Evolutionary conservation across 208 protist genomes (phyloP), one percentile per base, ranked within the genome.

Genomic region (Blechomonas ayalai): DNA sequence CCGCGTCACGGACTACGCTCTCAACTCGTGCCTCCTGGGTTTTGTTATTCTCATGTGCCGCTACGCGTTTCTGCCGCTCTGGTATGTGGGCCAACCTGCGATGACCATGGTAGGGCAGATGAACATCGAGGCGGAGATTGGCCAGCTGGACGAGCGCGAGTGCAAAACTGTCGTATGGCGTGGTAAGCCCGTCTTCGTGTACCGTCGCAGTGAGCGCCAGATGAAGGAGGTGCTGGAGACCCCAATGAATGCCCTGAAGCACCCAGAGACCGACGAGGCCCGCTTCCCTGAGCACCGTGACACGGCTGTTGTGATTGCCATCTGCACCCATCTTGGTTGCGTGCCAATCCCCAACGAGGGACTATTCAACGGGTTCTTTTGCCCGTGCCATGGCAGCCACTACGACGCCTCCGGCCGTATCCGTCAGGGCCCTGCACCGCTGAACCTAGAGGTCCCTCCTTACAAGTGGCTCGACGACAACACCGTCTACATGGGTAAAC

Each of bases 311-410:
- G 66, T 98, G 3, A 86, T 99, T 56, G 97, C 96, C 59, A 97
- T 99, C 36, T 99, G 97, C 84, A 99, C 97, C 9, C 97, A 99
- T 72, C 76, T 99, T 9, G 97, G 97, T 62, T 99, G 97, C 55
- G 94, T 99, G 25, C 97, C 97, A 45, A 92, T 98, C 48, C 76
- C 77, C 27, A 96, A 97, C 59, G 88, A 90, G 47, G 97, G 97
- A 33, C 91, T 98, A 42, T 98, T 92, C 67, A 87, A 84, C 57
- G 97, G 95, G 36, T 98, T 95, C 82, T 99, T 99, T 84, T 99
- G 97, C 77, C 97, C 97, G 7, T 99, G 97, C 89, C 97, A 99
- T 77, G 97, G 97, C 67, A 97, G 89, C 55, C 96, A 98, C 71
- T 99, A 99, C 70, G 97, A 99, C 67, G 82, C 81, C 20, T 97